A percentile compares a stretch with the other conserved stretches of the same genome.
These are phyloP conservation scores for Annona squamosa DNA, from an alignment of 164 flowering plant species.

Conservation along the genomic window DNA sequence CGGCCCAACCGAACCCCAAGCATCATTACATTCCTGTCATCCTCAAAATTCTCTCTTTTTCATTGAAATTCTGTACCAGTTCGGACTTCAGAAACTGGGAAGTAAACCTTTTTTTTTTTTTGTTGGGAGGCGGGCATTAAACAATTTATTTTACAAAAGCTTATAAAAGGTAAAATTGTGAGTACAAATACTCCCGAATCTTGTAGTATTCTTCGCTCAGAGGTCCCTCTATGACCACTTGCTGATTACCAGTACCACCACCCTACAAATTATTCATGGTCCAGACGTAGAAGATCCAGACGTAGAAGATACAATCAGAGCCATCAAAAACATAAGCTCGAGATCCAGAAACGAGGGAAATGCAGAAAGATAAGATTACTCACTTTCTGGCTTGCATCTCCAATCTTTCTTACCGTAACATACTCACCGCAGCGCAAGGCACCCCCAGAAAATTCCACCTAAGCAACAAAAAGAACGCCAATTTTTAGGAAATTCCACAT, in stretches of 20 bases:
- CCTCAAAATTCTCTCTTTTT: no score
- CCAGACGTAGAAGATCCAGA: no score
- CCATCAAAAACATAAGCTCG: background rate
- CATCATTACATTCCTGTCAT: no score
- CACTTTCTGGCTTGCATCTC: conserved; percentile 77
- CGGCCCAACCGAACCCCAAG: no score
- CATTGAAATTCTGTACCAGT: no score
- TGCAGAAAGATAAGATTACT: conserved; percentile 6
- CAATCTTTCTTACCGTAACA: conserved; percentile 79
- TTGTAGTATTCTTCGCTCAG: conserved; percentile 83
- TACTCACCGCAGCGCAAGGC: conserved; percentile 89
- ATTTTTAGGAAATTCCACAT: no score
- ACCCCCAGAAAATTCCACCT: conserved; percentile 92
- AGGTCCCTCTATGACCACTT: conserved; percentile 83
- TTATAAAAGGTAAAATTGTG: conserved; percentile 81
- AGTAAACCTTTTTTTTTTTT: no score
- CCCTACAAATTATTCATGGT: conserved; percentile 31
- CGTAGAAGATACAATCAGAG: background rate
- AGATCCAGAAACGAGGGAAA: background rate
- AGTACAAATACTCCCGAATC: conserved; percentile 75
- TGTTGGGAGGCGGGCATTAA: background rate
- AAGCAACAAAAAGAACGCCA: conserved; percentile 6
- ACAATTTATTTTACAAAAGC: background rate
- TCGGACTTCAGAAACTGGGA: background rate
- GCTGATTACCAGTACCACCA: conserved; percentile 67